A percentile compares a stretch with the other conserved stretches of the same genome.
Conservation (phyloP, 1,284 basidiomycete species). For the Ustilago shanxiensis region DNA sequence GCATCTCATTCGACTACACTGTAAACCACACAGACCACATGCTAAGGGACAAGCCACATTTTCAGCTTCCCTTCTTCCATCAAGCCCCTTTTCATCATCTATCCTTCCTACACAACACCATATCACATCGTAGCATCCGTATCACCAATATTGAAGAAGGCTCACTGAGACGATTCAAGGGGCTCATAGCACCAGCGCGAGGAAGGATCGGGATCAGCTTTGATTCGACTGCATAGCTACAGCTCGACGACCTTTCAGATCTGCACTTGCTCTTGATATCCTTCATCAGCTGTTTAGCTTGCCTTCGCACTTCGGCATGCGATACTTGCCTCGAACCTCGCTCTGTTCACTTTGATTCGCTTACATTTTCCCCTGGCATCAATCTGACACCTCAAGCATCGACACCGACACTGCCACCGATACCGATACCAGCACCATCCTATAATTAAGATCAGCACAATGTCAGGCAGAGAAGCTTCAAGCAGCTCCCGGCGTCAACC, state of each 20-base stretch:
- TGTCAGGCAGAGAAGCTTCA: slow-evolving; percentile 34
- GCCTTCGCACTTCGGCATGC: neutral
- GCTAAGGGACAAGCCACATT: too few relatives aligned
- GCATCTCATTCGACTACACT: too few relatives aligned
- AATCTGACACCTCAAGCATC: neutral
- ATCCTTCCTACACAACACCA: neutral
- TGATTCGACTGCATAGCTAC: too few relatives aligned
- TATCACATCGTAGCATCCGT: neutral
- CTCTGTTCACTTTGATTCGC: neutral
- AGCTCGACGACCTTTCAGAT: too few relatives aligned
- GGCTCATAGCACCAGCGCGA: too few relatives aligned
- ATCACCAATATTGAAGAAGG: too few relatives aligned
- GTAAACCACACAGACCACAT: too few relatives aligned
- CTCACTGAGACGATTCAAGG: too few relatives aligned
- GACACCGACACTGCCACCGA: neutral
- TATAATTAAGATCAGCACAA: neutral
- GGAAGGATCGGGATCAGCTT: too few relatives aligned
- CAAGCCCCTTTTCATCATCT: neutral
- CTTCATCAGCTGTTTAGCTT: too few relatives aligned
- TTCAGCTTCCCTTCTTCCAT: neutral
- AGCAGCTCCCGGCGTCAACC: slow-evolving; percentile 32
- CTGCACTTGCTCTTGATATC: too few relatives aligned
- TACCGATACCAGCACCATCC: neutral
- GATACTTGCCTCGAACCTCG: neutral
- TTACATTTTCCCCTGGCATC: too few relatives aligned